Base-by-base conservation (phyloP, 1,284 basidiomycete species). In the Pulveroboletus sp. region DNA sequence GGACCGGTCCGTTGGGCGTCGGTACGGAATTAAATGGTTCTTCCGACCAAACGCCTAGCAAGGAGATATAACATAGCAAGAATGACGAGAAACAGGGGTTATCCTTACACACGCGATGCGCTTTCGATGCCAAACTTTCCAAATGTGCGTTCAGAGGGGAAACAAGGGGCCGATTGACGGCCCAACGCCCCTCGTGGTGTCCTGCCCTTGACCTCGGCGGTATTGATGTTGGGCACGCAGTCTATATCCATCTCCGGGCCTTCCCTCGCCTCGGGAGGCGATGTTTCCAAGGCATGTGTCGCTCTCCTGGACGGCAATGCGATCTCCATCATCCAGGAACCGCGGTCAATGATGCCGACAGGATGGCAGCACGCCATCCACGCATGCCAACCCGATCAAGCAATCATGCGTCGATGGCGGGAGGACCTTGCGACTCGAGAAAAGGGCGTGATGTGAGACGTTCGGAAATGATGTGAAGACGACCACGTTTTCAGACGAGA, bases 61-160 rank as follows among this genome's bases (percentile, higher is more conserved):
- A 43, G 28, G 15, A n/a, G 26, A 38, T 17, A 33, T 17, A 26
- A 28, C 29, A 36, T 17, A 42, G 42, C 24, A 43, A 26, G 25
- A 18, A 48, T 62, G 45, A 65, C 63, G 62, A 65, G 63, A 62
- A 52, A 52, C 31, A 40, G 43, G 65, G 57, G 59, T 25, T 11
- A 46, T 29, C 40, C 47, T 40, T 54, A 18, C 31, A 31, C 52
- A 51, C 43, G 29, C 36, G 59, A 51, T 15, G 44, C 22, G 44
- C 43, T 70, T 67, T 67, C 65, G 65, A 58, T 66, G 51, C 57
- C 67, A 71, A 54, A 67, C 52, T 35, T 71, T 66, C 65, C 68
- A 68, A 58, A 67, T 69, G 38, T 36, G 65, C 38, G 2, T 44
- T 59, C 51, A 39, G 49, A 50, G 54, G 64, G 54, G 40, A 45